A percentile compares a stretch with the other conserved stretches of the same genome.
These are phyloP conservation scores for Vanderwaltozyma verrucispora DNA, from an alignment of 805 yeast genomes.

Conservation along the genomic window DNA sequence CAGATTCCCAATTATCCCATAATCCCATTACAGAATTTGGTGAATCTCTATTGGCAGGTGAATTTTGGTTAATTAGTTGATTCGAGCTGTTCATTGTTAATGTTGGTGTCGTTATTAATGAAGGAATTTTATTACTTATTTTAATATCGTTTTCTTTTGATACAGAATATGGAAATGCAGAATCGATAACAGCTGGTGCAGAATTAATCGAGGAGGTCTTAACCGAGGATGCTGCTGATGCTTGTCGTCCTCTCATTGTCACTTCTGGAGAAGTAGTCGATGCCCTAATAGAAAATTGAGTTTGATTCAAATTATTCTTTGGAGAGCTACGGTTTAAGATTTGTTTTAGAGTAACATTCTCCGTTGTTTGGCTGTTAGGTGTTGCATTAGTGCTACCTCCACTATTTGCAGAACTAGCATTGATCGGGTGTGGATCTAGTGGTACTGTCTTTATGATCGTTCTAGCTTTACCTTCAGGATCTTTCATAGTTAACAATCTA, in stretches of 20 bases:
- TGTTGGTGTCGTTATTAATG: not conserved
- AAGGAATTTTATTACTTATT: not conserved
- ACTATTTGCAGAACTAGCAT: constrained; percentile 12
- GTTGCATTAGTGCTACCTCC: not conserved
- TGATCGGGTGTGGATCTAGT: constrained; percentile 71
- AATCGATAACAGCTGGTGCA: not conserved
- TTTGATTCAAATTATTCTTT: not conserved
- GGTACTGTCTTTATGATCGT: constrained; percentile 71
- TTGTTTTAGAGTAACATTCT: constrained; percentile 1
- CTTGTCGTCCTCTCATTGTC: not conserved
- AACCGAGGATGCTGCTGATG: not conserved
- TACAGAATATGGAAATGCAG: not conserved
- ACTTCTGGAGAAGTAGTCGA: not conserved
- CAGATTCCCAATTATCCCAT: constrained; percentile 36
- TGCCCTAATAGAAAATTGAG: not conserved
- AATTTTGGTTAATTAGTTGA: not conserved
- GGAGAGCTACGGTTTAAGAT: constrained; percentile 2
- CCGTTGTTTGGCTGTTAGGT: constrained; percentile 1
- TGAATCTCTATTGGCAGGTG: not conserved
- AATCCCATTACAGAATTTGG: constrained; percentile 25
- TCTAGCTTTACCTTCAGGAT: constrained; percentile 66
- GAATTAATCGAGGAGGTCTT: not conserved
- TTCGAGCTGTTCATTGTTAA: not conserved
- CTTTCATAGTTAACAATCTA: constrained; percentile 34
- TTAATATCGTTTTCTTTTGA: not conserved